Conservation (phyloP, 441 rosid genomes). For the Erodium trifolium region DNA sequence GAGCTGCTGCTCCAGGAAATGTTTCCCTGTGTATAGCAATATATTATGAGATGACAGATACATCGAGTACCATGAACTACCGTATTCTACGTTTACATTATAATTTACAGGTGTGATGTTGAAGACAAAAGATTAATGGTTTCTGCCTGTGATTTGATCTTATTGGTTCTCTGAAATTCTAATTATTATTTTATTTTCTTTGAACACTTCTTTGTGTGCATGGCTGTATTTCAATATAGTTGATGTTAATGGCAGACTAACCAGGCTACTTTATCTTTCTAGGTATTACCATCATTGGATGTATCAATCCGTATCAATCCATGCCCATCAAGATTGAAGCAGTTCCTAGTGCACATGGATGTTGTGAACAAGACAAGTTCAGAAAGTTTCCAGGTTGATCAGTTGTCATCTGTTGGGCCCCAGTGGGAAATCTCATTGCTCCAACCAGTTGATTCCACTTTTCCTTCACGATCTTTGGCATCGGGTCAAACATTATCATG, state of each 20-base stretch:
- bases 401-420: constrained; percentile 67
- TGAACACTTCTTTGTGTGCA: neutral
- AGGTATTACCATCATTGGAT: constrained; percentile 89
- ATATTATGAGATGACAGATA: constrained; percentile 82
- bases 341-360: constrained; percentile 86
- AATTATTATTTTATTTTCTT: constrained; percentile 3
- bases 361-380: constrained; percentile 63
- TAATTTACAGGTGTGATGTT: constrained; percentile 52
- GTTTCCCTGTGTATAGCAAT: constrained; percentile 51
- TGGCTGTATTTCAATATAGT: constrained; percentile 2
- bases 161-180: constrained; percentile 8
- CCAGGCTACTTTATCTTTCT: constrained; percentile 16
- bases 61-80: constrained; percentile 70
- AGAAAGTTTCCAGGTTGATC: constrained; percentile 63
- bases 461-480: constrained; percentile 54
- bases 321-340: constrained; percentile 70
- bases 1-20: constrained; percentile 84
- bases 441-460: constrained; percentile 55
- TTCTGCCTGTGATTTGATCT: constrained; percentile 5
- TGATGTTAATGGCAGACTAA: constrained; percentile 4
- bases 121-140: neutral
- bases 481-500: constrained; percentile 81
- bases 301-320: constrained; percentile 74
- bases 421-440: constrained; percentile 83
- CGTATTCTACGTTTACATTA: constrained; percentile 80